Evolutionary conservation across 2,329 filamentous ascomycete genomes (phyloP).

Genomic region (Colletotrichum noveboracense): DNA sequence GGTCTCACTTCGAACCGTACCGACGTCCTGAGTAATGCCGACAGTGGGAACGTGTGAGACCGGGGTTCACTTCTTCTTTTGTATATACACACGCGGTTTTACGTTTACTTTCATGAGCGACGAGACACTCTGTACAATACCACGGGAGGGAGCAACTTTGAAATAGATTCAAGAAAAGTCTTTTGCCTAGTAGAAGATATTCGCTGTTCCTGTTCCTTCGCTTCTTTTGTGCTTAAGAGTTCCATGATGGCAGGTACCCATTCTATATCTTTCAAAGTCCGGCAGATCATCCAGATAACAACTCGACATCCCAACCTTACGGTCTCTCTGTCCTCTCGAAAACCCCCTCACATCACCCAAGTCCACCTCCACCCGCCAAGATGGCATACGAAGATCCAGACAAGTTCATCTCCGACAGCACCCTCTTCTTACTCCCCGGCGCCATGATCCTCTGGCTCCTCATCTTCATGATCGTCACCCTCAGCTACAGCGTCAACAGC

Average conservation of each 20-base stretch:
- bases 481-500: constrained; percentile 9
- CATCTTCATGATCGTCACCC: constrained; percentile 5
- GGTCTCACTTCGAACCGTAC: constrained; percentile 12
- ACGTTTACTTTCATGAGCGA: not conserved
- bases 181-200: not conserved
- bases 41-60: not conserved
- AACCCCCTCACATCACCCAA: not conserved
- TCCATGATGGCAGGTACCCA: not conserved
- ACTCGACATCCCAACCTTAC: not conserved
- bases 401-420: constrained; percentile 7
- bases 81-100: not conserved
- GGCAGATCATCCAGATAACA: not conserved
- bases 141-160: not conserved
- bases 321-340: not conserved
- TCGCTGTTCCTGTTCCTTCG: not conserved
- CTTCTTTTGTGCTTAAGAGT: not conserved
- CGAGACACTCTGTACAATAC: constrained; percentile 6
- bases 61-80: not conserved
- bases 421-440: not conserved
- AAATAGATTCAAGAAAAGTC: not conserved
- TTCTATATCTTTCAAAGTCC: not conserved
- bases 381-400: not conserved
- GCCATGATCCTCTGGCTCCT: not conserved
- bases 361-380: not conserved
- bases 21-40: constrained; percentile 4